phyloP scores from a whole-genome alignment of 2,329 filamentous ascomycete species.

The Polytolypa hystricis region DNA sequence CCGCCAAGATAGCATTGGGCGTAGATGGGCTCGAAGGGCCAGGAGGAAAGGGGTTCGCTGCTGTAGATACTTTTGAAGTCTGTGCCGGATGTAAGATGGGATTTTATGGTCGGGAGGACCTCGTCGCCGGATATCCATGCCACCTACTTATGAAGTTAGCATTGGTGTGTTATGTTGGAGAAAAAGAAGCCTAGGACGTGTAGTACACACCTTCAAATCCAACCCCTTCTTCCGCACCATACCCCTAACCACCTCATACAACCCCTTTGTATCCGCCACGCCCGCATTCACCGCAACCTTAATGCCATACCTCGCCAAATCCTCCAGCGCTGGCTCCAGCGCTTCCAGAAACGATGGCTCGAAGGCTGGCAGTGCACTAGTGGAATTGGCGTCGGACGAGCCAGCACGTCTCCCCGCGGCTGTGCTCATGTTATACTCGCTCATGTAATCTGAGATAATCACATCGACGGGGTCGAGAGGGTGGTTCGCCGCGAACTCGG shows the following conservation, averaged over 20 bases:
- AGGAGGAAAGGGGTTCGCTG: slow-evolving; percentile 23
- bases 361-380: slow-evolving; percentile 31
- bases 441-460: slow-evolving; percentile 39
- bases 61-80: slow-evolving; percentile 33
- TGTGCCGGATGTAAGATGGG: slow-evolving; percentile 21
- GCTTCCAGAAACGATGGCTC: slow-evolving; percentile 44
- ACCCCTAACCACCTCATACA: slow-evolving; percentile 28
- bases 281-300: slow-evolving; percentile 37
- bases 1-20: slow-evolving; percentile 28
- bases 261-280: slow-evolving; percentile 29
- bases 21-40: slow-evolving; percentile 26
- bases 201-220: slow-evolving; percentile 25
- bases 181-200: neutral
- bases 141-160: slow-evolving; percentile 18
- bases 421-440: slow-evolving; percentile 43
- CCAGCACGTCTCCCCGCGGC: slow-evolving; percentile 30
- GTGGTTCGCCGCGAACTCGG: slow-evolving; percentile 31
- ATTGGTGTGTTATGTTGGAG: neutral
- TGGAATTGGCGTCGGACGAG: slow-evolving; percentile 10
- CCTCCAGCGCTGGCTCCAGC: slow-evolving; percentile 28
- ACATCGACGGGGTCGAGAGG: slow-evolving; percentile 37
- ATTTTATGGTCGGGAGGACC: slow-evolving; percentile 25
- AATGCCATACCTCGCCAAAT: slow-evolving; percentile 31
- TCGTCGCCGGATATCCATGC: slow-evolving; percentile 41
- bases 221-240: slow-evolving; percentile 30